These are phyloP conservation scores for Chrysosphaeria jannelii DNA, from an alignment of 2,329 filamentous ascomycete species.

Conservation along the genomic window DNA sequence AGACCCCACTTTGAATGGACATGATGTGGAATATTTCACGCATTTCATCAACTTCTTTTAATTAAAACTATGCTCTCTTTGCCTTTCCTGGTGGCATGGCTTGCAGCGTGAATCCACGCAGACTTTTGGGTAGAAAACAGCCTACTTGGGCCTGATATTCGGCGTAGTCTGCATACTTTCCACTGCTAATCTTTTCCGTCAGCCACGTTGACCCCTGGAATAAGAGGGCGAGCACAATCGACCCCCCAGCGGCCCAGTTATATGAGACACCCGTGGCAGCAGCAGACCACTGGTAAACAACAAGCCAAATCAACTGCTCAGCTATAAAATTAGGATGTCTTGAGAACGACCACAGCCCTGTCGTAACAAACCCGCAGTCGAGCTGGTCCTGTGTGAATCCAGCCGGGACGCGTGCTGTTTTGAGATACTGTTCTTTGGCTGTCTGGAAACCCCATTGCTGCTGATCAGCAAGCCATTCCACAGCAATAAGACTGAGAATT, in stretches of 20 bases:
- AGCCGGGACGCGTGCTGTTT: constrained; percentile 37
- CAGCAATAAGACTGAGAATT: constrained; percentile 19
- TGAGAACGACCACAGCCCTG: constrained; percentile 62
- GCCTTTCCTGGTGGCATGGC: too few relatives aligned
- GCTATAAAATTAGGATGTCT: constrained; percentile 87
- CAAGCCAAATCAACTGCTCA: constrained; percentile 73
- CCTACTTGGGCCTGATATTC: constrained; percentile 60
- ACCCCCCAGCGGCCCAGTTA: constrained; percentile 53
- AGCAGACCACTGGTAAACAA: constrained; percentile 69
- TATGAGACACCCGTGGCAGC: constrained; percentile 37
- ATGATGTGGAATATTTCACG: too few relatives aligned
- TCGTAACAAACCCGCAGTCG: constrained; percentile 65
- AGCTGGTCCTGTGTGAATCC: constrained; percentile 42
- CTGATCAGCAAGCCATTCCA: constrained; percentile 63
- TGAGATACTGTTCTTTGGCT: constrained; percentile 49
- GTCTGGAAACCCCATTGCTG: constrained; percentile 79
- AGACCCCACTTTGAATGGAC: too few relatives aligned
- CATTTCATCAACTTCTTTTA: too few relatives aligned
- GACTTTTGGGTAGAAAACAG: constrained; percentile 41
- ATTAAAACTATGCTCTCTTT: too few relatives aligned
- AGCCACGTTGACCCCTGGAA: constrained; percentile 78
- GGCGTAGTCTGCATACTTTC: constrained; percentile 70
- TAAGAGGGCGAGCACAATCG: constrained; percentile 37
- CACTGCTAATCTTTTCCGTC: constrained; percentile 50
- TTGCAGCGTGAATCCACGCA: constrained; percentile 14